Base-by-base conservation (phyloP, 2,329 filamentous ascomycete genomes). In the Curvularia lunata region DNA sequence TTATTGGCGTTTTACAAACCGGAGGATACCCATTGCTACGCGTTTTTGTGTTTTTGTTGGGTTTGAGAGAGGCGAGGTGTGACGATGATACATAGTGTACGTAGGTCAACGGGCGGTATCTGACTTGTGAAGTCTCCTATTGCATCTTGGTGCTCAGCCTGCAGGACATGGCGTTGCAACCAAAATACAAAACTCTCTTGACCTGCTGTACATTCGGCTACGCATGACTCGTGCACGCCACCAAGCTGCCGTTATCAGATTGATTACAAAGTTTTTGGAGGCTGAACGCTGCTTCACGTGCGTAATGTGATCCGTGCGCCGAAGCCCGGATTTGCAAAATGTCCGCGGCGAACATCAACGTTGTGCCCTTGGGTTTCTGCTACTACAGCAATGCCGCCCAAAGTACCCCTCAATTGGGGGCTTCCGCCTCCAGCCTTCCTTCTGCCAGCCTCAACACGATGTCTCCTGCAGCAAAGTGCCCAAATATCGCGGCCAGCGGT, bases 341-440 rank as follows among this genome's bases (percentile, higher is more conserved):
- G 58, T 65, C 67, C 59, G 64, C 63, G 61, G 56, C 46, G 27
- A 56, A 61, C 48, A 57, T 48, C 38, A 42, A 48, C 50, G 30
- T 58, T 55, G 58, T 52, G n/a, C 40, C 58, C 52, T 45, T 56
- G 47, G 23, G 43, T 49, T 19, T 45, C 52, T 57, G 41, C 54
- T 42, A 59, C 30, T 51, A 45, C 48, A 48, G 65, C 53, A 54
- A 77, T 77, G 75, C 73, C 74, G 47, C 71, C 74, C 59, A 70
- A 67, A 65, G 52, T 67, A 65, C 64, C 70, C 58, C 67, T 76
- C 63, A 73, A 67, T 65, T 72, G 73, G 73, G 74, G 67, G 8
- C 66, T 68, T 16, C 37, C 70, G 30, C 69, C 73, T 27, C 64
- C 70, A 0, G 58, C 67, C 5, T 69, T 73, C 43, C 68, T 75